Base-by-base conservation (phyloP, 2,329 filamentous ascomycete genomes). In the Madurella mycetomatis region DNA sequence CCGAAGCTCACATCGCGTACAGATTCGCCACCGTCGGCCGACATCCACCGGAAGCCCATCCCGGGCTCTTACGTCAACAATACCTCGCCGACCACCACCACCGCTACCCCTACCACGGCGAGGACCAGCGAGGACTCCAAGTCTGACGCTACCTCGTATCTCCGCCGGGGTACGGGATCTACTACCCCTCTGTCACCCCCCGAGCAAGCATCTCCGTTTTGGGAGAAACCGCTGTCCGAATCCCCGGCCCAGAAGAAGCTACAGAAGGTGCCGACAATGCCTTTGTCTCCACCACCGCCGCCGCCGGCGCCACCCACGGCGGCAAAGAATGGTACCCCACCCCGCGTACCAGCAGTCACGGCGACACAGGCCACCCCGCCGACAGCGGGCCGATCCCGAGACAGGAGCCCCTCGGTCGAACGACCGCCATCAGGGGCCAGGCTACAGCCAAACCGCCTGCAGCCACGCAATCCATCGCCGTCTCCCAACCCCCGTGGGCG, bases 401-500 rank as follows among this genome's bases (percentile, higher is more conserved):
- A 54, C 25, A 52, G 59, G 43, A 62, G 57, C 18, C 54, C 51
- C 2, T 62, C 62, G 2, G 53, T 57, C 5, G 47, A 47, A 9
- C 45, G 43, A 5, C 45, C 54, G 7, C 48, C 53, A 8, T 47
- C 48, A 2, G 41, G 41, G 15, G 58, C 60, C 1, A 60, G 54
- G 39, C 58, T 55, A 16, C 62, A 62, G 31, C 30, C 60, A 17
- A 57, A 56, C 53, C 56, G 54, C 5, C 56, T 60, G 2, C 62
- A 60, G 31, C 42, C 60, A 2, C 42, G 50, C 0, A 48, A 56
- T 25, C 16, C 30, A 7, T 53, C 61, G 1, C 54, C 61, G 12
- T 9, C 47, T n/a, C 42, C 54, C 1, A 47, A 45, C 5, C 39
- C 66, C 1, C 71, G 76, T 30, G 72, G 72, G 9, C 72, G 78